These are phyloP conservation scores for Monilinia polystroma DNA, from an alignment of 2,329 filamentous ascomycete genomes.

Conservation along the genomic window DNA sequence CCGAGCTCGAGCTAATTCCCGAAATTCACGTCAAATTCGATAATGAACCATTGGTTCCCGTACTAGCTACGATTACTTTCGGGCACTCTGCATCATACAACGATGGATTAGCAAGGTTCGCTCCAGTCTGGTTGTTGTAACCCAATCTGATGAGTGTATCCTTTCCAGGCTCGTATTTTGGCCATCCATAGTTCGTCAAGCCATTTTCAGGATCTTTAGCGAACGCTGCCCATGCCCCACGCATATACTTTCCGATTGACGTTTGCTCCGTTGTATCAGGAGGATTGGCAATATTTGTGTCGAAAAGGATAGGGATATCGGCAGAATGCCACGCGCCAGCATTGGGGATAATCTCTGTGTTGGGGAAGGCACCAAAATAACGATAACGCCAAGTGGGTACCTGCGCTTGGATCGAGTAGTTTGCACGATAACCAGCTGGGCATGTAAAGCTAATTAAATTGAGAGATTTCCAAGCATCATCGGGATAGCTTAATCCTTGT, in stretches of 20 bases:
- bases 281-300: conserved; percentile 22
- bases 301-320: conserved; percentile 42
- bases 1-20: not conserved
- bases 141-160: conserved; percentile 25
- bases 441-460: conserved; percentile 41
- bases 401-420: conserved; percentile 32
- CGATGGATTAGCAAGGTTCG: conserved; percentile 15
- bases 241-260: conserved; percentile 40
- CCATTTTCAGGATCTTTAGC: conserved; percentile 43
- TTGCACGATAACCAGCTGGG: conserved; percentile 37
- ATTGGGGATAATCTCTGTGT: conserved; percentile 38
- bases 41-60: not conserved
- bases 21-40: not conserved
- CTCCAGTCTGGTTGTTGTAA: conserved; percentile 24
- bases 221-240: conserved; percentile 45
- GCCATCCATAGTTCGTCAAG: conserved; percentile 37
- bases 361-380: conserved; percentile 43
- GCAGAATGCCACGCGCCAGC: conserved; percentile 41
- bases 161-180: conserved; percentile 16
- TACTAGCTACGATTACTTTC: too few relatives aligned
- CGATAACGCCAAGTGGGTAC: conserved; percentile 44
- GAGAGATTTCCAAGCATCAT: conserved; percentile 37
- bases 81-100: conserved; percentile 21
- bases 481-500: conserved; percentile 28
- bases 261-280: conserved; percentile 34